Conservation (phyloP, 805 yeast species). For the Metschnikowia corniflorae region DNA sequence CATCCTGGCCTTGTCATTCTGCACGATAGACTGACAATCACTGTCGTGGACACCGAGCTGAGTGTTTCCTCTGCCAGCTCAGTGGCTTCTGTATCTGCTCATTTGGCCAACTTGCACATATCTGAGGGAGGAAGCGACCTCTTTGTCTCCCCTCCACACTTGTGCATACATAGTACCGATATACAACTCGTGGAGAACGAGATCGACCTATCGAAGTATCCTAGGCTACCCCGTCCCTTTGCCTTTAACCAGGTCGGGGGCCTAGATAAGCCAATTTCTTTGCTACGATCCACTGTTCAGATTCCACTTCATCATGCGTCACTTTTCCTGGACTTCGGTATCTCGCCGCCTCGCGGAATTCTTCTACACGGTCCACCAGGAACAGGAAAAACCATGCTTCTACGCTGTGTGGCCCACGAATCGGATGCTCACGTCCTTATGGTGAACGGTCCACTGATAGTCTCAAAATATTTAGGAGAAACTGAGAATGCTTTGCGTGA, state of each 20-base stretch:
- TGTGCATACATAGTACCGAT: constrained; percentile 35
- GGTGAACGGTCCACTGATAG: constrained; percentile 87
- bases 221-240: constrained; percentile 40
- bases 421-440: constrained; percentile 78
- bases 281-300: constrained; percentile 64
- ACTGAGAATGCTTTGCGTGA: constrained; percentile 84
- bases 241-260: constrained; percentile 74
- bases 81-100: constrained; percentile 9
- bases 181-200: constrained; percentile 6
- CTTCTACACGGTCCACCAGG: constrained; percentile 95
- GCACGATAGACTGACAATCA: constrained; percentile 16
- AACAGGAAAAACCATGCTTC: constrained; percentile 89
- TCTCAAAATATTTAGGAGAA: constrained; percentile 90
- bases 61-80: constrained; percentile 13
- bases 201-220: constrained; percentile 29
- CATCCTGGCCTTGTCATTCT: constrained; percentile 50
- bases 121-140: constrained; percentile 13
- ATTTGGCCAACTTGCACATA: constrained; percentile 13
- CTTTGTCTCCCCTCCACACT: constrained; percentile 45
- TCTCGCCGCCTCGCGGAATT: constrained; percentile 91
- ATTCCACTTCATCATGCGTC: constrained; percentile 78
- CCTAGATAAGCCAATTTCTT: constrained; percentile 55
- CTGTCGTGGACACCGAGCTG: constrained; percentile 27
- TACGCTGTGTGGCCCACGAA: constrained; percentile 77
- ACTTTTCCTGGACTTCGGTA: constrained; percentile 78